Evolutionary conservation across 257 asterid genomes (phyloP).

Genomic region (Striga asiatica): DNA sequence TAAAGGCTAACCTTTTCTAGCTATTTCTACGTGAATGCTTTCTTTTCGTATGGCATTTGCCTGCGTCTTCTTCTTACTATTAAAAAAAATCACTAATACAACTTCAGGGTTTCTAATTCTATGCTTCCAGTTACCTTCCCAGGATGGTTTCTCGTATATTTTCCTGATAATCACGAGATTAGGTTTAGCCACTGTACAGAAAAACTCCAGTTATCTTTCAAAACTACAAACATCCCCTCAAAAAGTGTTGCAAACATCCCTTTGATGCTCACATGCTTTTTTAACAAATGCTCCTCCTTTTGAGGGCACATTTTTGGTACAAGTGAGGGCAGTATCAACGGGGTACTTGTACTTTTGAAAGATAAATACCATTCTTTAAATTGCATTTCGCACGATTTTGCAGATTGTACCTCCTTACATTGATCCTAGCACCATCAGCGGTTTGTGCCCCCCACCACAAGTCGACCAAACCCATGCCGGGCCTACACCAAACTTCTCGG

Average conservation of each 20-base stretch:
- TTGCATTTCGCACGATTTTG: constrained; percentile 16
- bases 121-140: background rate
- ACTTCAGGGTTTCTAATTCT: too few species aligned
- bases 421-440: constrained; percentile 21
- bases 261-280: background rate
- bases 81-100: background rate
- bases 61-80: background rate
- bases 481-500: constrained; percentile 10
- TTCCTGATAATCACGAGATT: background rate
- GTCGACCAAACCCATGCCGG: constrained; percentile 23
- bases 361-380: constrained; percentile 12
- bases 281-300: background rate
- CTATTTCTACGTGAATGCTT: background rate
- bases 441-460: constrained; percentile 20
- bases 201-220: background rate
- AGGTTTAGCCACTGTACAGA: background rate
- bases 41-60: background rate
- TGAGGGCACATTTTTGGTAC: background rate
- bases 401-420: constrained; percentile 40
- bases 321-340: background rate
- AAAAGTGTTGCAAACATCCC: background rate
- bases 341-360: constrained; percentile 1
- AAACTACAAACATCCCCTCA: background rate
- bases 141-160: background rate
- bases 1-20: too few species aligned